A percentile compares a stretch with the other conserved stretches of the same genome.
These are phyloP conservation scores for Mycena amicta DNA, from an alignment of 768 basidiomycete genomes.

Conservation along the genomic window DNA sequence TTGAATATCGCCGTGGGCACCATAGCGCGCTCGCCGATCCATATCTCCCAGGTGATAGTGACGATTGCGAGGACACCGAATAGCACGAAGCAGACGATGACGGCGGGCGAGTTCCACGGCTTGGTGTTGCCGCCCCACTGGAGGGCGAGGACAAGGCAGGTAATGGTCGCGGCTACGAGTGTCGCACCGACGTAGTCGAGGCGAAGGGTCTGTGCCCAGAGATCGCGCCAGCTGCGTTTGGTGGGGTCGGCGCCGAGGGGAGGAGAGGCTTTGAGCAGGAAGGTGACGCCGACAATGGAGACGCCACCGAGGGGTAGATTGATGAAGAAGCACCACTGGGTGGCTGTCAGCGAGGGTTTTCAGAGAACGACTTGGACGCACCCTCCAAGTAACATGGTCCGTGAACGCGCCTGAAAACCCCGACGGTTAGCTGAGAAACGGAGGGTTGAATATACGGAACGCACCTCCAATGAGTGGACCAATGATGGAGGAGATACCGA, in stretches of 20 bases:
- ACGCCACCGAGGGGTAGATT: constrained; percentile 10
- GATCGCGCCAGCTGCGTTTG: constrained; percentile 3
- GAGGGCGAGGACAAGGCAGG: constrained; percentile 40
- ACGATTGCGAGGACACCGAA: background rate
- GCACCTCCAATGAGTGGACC: background rate
- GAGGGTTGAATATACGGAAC: no score
- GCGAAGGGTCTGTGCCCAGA: constrained; percentile 5
- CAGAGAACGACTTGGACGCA: background rate
- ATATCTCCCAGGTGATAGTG: constrained; percentile 5
- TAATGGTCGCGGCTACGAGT: constrained; percentile 36
- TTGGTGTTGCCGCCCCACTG: constrained; percentile 46
- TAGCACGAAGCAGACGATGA: no score
- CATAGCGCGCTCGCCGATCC: no score
- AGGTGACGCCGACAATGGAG: no score
- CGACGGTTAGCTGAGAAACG: no score
- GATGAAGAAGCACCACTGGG: constrained; percentile 4
- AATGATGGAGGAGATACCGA: background rate
- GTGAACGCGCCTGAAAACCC: background rate
- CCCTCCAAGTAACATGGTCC: no score
- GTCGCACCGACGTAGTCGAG: constrained; percentile 41
- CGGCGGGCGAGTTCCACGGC: constrained; percentile 37
- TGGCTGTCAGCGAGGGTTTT: background rate
- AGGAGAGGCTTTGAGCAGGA: constrained; percentile 5
- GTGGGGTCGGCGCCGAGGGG: constrained; percentile 1
- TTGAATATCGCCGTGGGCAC: no score